These are phyloP conservation scores for Botrytis fabae DNA, from an alignment of 2,329 filamentous ascomycete genomes.

Conservation along the genomic window DNA sequence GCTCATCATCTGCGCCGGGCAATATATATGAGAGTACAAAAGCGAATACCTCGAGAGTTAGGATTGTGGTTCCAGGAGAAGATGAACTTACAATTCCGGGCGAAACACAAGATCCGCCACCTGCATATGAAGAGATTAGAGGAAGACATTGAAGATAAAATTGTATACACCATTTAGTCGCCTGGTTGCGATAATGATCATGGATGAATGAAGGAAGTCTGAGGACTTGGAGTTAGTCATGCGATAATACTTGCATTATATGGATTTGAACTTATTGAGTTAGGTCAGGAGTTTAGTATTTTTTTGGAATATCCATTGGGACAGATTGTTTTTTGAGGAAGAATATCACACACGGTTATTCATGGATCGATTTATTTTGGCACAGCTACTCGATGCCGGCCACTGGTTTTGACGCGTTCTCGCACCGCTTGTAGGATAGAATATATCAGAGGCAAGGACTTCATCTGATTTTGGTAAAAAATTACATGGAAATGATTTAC, in stretches of 20 bases:
- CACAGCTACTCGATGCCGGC: neutral
- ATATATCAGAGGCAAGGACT: neutral
- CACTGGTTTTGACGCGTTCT: neutral
- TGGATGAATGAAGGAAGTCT: neutral
- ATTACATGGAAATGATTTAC: neutral
- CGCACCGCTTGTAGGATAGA: neutral
- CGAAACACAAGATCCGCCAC: conserved; percentile 19
- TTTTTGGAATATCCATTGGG: neutral
- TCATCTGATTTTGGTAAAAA: neutral
- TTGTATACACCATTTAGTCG: neutral
- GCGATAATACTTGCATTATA: neutral
- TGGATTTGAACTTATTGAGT: neutral
- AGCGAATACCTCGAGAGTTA: conserved; percentile 19
- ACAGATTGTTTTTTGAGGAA: neutral
- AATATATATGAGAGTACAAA: conserved; percentile 10
- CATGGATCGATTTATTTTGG: neutral
- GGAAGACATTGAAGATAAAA: neutral
- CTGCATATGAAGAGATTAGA: conserved; percentile 17
- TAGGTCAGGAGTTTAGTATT: neutral
- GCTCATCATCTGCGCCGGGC: conserved; percentile 19
- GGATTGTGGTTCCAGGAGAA: conserved; percentile 24
- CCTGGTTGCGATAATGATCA: neutral
- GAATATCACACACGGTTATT: neutral
- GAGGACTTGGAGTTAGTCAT: neutral
- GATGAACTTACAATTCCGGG: conserved; percentile 22